Base-by-base conservation (phyloP, 2,329 filamentous ascomycete genomes). In the Rutstroemia sp. region DNA sequence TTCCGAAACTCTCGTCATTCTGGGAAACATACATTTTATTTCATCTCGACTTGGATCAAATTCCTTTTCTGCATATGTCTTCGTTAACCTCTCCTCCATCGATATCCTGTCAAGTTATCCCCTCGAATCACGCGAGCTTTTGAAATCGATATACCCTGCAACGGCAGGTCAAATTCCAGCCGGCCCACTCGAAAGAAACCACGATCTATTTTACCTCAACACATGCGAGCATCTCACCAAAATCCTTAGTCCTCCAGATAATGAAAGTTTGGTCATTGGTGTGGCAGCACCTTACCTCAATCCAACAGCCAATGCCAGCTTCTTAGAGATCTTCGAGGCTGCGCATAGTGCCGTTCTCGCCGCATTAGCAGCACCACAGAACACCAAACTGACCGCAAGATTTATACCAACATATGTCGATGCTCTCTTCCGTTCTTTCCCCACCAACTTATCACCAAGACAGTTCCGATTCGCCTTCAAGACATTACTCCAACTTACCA, bases 181-280 rank as follows among this genome's bases (percentile, higher is more conserved):
- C 18, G 81, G 86, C 65, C 83, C 85, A 8, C 71, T 87, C 2
- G 83, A 87, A 62, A 76, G 85, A 30, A 81, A 77, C 58, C 74
- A 86, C 7, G 86, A 89, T 67, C 77, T 88, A n/a, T 89, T 83
- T 73, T 89, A 88, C 68, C 77, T 90, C 57, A 88, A 89, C 65
- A 83, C 80, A 0, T 79, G 81, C 4, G 86, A 90, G 68, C 83
- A 88, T 66, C 85, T 89, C 65, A 81, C 84, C 0, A 71, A 85
- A 10, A 71, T 79, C 2, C 71, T 88, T 3, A 73, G 80, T 0
- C 73, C 82, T 2, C 64, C 73, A 3, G 75, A 79, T 8, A 82
- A 79, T 55, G 83, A 87, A 64, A 75, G 81, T 6, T 72, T 87
- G 4, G 73, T 88, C 4, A 74, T 88, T 12, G 75, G 79, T 5